Percentiles rank a stretch among this genome's conserved stretches.
Evolutionary conservation across 345 rosid genomes (phyloP).

Genomic region (Salix arbutifolia): DNA sequence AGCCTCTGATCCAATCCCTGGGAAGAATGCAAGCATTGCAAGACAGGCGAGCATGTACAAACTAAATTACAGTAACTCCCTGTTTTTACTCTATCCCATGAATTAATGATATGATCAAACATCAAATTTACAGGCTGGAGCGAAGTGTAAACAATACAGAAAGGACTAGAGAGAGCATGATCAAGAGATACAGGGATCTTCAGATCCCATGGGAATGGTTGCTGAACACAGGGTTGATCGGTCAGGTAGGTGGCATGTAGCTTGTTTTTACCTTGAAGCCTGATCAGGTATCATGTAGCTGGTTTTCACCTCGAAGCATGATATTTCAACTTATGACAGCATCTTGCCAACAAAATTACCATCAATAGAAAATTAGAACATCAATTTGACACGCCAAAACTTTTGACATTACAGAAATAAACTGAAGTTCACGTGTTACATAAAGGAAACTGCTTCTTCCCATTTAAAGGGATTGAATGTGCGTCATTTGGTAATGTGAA

Average conservation of each 20-base stretch:
- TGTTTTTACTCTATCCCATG: neutral
- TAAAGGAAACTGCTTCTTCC: neutral
- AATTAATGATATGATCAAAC: constrained; percentile 24
- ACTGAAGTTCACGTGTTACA: neutral
- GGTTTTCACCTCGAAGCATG: constrained; percentile 9
- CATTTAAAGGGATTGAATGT: neutral
- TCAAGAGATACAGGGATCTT: constrained; percentile 70
- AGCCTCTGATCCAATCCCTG: constrained; percentile 39
- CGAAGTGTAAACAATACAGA: constrained; percentile 55
- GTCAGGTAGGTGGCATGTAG: constrained; percentile 63
- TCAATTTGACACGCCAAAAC: neutral
- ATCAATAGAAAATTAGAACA: neutral
- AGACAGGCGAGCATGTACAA: constrained; percentile 94
- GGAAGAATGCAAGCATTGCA: constrained; percentile 68
- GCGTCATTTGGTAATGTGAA: neutral
- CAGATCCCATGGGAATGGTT: constrained; percentile 98
- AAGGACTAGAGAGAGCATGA: constrained; percentile 51
- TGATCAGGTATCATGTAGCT: constrained; percentile 31
- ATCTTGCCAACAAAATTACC: constrained; percentile 7
- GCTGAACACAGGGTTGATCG: constrained; percentile 66
- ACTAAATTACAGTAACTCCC: constrained; percentile 21
- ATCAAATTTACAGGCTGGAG: constrained; percentile 61
- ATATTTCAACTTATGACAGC: neutral
- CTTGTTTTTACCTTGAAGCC: constrained; percentile 14
- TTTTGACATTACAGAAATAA: neutral